Evolutionary conservation across 2,329 filamentous ascomycete species (phyloP).

Genomic region (Ceratocystis smalleyi): DNA sequence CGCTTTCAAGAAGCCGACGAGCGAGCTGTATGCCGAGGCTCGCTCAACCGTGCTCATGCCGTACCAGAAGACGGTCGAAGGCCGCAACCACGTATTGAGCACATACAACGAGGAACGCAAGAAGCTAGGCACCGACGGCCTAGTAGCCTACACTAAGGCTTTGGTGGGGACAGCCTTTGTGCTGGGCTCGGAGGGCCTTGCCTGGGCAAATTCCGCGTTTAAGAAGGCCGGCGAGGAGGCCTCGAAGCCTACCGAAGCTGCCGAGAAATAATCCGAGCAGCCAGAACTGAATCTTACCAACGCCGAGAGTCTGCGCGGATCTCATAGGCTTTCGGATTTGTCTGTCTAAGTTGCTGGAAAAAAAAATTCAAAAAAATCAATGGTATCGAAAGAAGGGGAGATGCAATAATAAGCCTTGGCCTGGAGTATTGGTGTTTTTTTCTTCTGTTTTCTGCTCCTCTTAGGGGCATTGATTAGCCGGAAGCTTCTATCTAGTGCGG

Average conservation of each 20-base stretch:
- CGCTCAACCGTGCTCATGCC: conserved; percentile 47
- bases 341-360: background rate
- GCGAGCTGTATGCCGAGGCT: conserved; percentile 51
- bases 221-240: conserved; percentile 45
- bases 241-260: background rate
- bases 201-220: conserved; percentile 44
- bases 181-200: conserved; percentile 48
- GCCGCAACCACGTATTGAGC: conserved; percentile 44
- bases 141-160: conserved; percentile 56
- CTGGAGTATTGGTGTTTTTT: conserved; percentile 11
- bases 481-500: background rate
- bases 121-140: conserved; percentile 46
- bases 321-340: too few species aligned
- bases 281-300: too few species aligned
- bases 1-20: conserved; percentile 58
- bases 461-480: background rate
- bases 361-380: background rate
- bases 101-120: conserved; percentile 45
- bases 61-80: conserved; percentile 43
- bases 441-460: conserved; percentile 11
- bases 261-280: background rate
- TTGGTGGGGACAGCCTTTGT: conserved; percentile 51
- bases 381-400: background rate
- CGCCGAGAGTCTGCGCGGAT: too few species aligned
- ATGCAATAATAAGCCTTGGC: background rate